Base-by-base conservation (phyloP, 345 rosid genomes). In the Syzygium aqueum region DNA sequence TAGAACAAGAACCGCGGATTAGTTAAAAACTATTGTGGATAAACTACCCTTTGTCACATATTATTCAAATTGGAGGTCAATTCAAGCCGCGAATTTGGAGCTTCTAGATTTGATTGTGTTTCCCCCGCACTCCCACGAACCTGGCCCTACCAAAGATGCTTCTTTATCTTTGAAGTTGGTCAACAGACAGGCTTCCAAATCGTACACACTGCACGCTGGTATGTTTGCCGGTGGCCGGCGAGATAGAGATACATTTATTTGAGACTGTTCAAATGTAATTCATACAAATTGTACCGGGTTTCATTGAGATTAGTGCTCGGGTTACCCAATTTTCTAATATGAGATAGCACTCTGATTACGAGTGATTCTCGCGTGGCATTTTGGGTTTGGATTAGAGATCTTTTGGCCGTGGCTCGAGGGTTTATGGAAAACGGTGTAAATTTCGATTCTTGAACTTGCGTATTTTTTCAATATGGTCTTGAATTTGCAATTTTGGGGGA, bases 241-340 rank as follows among this genome's bases (percentile, higher is more conserved):
- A 16, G 12, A 33, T 23, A 16, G 7, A 3, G 23, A 53, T 43
- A 43, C 46, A 43, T 43, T 43, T 43, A 43, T 3, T 43, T 5
- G 3, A 30, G 56, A 37, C 33, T 2, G 43, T 67, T 67, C 78
- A 17, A 67, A 30, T 16, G 43, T 2, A 30, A 67, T 30, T 14
- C 19, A 3, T 17, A 16, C 7, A 8, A 14, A 17, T 53, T 53
- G 21, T 53, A 3, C 7, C 10, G 11, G 25, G 59, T 1, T 54
- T 17, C 2, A 16, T 21, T 22, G 10, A 3, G 59, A 21, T 54
- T 21, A 21, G 25, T 7, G 10, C 3, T 16, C 1, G 0, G 3
- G 22, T 30, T 17, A 16, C 0, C 6, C 8, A 8, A 16, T 3
- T 30, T 67, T 1, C 40, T 30, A 30, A 67, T 8, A 17, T 1